Evolutionary conservation across 139 green algal genomes (phyloP).

Genomic region (Coccomyxa sp.): DNA sequence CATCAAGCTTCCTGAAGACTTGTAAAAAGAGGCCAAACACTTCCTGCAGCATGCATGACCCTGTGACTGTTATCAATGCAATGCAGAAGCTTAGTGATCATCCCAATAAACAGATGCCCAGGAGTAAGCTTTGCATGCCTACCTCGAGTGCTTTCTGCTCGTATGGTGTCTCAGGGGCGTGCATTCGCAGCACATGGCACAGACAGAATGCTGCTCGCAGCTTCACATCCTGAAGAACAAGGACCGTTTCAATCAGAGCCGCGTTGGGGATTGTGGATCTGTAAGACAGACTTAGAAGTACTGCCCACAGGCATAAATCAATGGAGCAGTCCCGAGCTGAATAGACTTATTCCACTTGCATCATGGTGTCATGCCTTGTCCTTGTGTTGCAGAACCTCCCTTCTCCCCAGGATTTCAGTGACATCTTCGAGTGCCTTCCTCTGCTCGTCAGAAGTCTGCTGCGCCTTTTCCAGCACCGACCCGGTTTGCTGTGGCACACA

Average conservation of each 20-base stretch:
- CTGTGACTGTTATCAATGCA: not conserved
- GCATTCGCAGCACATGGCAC: constrained; percentile 47
- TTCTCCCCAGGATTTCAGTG: constrained; percentile 19
- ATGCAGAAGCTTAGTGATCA: not conserved
- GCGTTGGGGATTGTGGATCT: no score
- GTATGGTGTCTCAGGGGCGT: constrained; percentile 60
- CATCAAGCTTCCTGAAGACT: constrained; percentile 41
- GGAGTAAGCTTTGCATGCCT: not conserved
- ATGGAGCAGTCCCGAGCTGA: no score
- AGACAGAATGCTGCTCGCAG: constrained; percentile 46
- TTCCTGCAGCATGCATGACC: constrained; percentile 23
- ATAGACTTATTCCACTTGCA: not conserved
- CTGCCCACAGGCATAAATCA: not conserved
- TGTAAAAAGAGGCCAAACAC: constrained; percentile 50
- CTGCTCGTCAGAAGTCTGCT: constrained; percentile 35
- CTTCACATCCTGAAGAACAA: constrained; percentile 52
- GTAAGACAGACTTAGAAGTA: no score
- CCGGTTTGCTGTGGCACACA: constrained; percentile 22
- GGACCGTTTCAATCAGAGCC: not conserved
- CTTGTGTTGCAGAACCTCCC: constrained; percentile 32
- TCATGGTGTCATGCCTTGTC: constrained; percentile 36
- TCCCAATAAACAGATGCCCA: not conserved
- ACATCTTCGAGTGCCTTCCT: constrained; percentile 26
- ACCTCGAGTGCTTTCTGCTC: not conserved
- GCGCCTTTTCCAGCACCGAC: constrained; percentile 24